phyloP scores from a whole-genome alignment of 495 filamentous ascomycete species.

The Penicillium turbatum region DNA sequence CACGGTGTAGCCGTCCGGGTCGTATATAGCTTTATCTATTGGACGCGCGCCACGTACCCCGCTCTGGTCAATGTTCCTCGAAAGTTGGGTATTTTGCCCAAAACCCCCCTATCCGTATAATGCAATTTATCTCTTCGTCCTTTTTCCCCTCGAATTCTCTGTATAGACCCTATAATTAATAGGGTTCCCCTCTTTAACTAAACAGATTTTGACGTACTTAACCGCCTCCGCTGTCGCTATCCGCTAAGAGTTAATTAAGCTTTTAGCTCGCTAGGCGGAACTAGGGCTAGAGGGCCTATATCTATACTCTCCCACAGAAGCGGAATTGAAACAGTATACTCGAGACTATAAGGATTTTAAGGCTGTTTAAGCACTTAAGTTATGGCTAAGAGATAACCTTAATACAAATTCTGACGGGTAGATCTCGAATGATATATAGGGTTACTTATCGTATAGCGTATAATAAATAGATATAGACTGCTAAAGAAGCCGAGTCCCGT shows the following conservation, averaged over 20 bases:
- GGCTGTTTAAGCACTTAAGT: conserved; percentile 31
- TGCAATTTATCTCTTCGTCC: too few species aligned
- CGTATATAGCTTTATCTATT: too few species aligned
- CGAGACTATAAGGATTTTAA: conserved; percentile 36
- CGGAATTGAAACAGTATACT: conserved; percentile 29
- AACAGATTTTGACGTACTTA: too few species aligned
- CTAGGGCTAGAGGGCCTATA: conserved; percentile 34
- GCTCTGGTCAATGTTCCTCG: too few species aligned
- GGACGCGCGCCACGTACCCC: too few species aligned
- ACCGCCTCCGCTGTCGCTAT: conserved; percentile 31
- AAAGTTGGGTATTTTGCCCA: too few species aligned
- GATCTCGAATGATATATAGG: conserved; percentile 33
- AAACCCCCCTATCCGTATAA: too few species aligned
- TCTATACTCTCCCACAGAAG: conserved; percentile 28
- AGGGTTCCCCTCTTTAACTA: too few species aligned
- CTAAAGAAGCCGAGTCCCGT: conserved; percentile 23
- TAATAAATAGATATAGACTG: conserved; percentile 31
- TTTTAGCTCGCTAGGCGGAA: conserved; percentile 23
- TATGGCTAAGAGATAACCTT: conserved; percentile 17
- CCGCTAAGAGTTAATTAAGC: conserved; percentile 24
- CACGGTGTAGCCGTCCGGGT: too few species aligned
- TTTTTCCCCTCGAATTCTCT: too few species aligned
- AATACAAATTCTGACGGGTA: conserved; percentile 26
- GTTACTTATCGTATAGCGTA: conserved; percentile 32
- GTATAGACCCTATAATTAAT: too few species aligned